phyloP scores from a whole-genome alignment of 2,329 filamentous ascomycete species.

The Penicillium nordicum region DNA sequence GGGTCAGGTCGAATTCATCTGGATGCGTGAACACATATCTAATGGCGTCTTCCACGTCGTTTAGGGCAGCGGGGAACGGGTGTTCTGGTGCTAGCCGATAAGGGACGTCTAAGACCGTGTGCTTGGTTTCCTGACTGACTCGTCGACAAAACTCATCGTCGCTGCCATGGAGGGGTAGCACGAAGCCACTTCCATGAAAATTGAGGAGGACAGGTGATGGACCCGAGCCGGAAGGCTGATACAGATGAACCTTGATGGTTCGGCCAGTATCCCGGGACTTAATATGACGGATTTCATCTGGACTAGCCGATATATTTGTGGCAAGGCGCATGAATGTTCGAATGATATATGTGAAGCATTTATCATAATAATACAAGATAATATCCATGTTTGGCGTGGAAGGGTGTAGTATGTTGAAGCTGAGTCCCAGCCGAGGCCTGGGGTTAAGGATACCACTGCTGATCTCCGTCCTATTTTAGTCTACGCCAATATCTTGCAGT shows the following conservation, averaged over 20 bases:
- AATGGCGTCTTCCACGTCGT: conserved; percentile 42
- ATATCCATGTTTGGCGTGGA: not conserved
- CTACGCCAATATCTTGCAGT: not conserved
- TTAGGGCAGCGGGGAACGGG: conserved; percentile 40
- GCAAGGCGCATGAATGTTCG: conserved; percentile 8
- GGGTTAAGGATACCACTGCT: not conserved
- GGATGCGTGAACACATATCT: conserved; percentile 35
- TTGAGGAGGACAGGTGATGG: conserved; percentile 34
- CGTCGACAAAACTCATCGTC: conserved; percentile 33
- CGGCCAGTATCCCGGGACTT: conserved; percentile 29
- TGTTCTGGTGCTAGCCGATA: conserved; percentile 43
- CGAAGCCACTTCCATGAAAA: conserved; percentile 36
- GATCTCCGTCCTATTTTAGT: not conserved
- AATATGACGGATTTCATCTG: conserved; percentile 30
- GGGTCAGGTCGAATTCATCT: conserved; percentile 32
- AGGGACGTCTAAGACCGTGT: conserved; percentile 37
- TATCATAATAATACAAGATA: conserved; percentile 17
- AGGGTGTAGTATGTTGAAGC: not conserved
- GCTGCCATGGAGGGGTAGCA: conserved; percentile 30
- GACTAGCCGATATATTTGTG: conserved; percentile 5
- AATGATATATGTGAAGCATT: conserved; percentile 19
- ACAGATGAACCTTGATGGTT: conserved; percentile 33
- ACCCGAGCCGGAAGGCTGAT: conserved; percentile 16
- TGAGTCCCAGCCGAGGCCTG: not conserved
- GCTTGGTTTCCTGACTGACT: conserved; percentile 25